Conservation (phyloP, 768 basidiomycete genomes). For the Gelatoporia subvermispora region DNA sequence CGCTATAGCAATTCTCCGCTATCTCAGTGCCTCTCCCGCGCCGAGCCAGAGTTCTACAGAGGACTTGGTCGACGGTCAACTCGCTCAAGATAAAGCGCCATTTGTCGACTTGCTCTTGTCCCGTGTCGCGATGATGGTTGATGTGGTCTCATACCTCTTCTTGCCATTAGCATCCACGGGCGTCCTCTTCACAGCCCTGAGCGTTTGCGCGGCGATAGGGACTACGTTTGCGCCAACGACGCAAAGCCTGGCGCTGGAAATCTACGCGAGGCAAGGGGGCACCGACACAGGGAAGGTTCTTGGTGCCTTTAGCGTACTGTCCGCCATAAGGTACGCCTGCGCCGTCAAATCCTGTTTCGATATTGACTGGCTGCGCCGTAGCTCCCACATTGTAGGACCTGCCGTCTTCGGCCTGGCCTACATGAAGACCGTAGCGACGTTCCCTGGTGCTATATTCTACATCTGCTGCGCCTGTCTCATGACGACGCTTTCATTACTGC, state of each 20-base stretch:
- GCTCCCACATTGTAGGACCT: conserved; percentile 67
- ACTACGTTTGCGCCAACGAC: conserved; percentile 60
- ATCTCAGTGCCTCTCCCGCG: too few species aligned
- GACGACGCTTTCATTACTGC: conserved; percentile 4
- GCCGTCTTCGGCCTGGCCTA: conserved; percentile 69
- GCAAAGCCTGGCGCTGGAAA: conserved; percentile 66
- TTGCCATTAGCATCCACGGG: conserved; percentile 38
- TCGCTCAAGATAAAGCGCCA: conserved; percentile 11
- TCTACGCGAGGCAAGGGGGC: conserved; percentile 52
- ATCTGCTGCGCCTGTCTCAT: conserved; percentile 28
- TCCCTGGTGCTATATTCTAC: conserved; percentile 67
- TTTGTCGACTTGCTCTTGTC: conserved; percentile 69
- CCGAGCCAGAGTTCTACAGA: too few species aligned
- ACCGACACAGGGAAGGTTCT: conserved; percentile 71
- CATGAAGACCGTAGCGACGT: conserved; percentile 61
- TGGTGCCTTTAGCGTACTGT: conserved; percentile 72
- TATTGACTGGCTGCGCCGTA: conserved; percentile 20
- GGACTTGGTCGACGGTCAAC: too few species aligned
- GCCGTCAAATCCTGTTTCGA: neutral
- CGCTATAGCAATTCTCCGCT: too few species aligned
- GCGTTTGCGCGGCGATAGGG: conserved; percentile 51
- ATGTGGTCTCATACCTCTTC: conserved; percentile 44
- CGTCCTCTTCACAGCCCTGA: conserved; percentile 45
- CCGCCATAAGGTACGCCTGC: conserved; percentile 54
- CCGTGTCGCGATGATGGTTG: conserved; percentile 54